A percentile compares a stretch with the other conserved stretches of the same genome.
These are phyloP conservation scores for Lepidopterella palustris DNA, from an alignment of 495 filamentous ascomycete species.

Conservation along the genomic window DNA sequence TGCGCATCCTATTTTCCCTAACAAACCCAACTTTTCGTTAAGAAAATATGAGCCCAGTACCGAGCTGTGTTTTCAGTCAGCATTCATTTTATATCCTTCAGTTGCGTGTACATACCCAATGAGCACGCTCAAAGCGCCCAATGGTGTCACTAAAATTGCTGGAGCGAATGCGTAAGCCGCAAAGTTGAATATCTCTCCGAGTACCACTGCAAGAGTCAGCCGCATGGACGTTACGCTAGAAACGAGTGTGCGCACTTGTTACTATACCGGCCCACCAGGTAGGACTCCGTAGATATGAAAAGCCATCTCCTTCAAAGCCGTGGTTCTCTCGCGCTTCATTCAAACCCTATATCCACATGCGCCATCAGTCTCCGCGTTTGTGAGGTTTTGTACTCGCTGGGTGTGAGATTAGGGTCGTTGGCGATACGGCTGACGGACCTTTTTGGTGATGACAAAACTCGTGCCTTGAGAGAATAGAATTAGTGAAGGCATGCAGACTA, in stretches of 20 bases:
- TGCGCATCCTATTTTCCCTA: conserved; percentile 92
- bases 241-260: conserved; percentile 54
- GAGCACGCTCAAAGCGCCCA: conserved; percentile 87
- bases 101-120: conserved; percentile 56
- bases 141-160: conserved; percentile 89
- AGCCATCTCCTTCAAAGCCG: conserved; percentile 96
- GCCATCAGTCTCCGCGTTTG: conserved; percentile 1
- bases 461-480: conserved; percentile 50
- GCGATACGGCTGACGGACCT: conserved; percentile 48
- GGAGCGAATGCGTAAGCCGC: conserved; percentile 97
- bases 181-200: conserved; percentile 92
- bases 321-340: conserved; percentile 82
- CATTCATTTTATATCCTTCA: conserved; percentile 6
- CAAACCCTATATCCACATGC: conserved; percentile 55
- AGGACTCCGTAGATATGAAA: conserved; percentile 83
- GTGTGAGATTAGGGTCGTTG: neutral
- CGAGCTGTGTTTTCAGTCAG: conserved; percentile 50
- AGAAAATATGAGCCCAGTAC: conserved; percentile 93
- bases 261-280: conserved; percentile 93
- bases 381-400: neutral
- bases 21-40: conserved; percentile 74
- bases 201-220: conserved; percentile 54
- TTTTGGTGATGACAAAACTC: conserved; percentile 92
- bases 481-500: conserved; percentile 24
- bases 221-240: neutral